phyloP scores from a whole-genome alignment of 1,139 yeast genomes.

The Eremothecium sinecaudum region DNA sequence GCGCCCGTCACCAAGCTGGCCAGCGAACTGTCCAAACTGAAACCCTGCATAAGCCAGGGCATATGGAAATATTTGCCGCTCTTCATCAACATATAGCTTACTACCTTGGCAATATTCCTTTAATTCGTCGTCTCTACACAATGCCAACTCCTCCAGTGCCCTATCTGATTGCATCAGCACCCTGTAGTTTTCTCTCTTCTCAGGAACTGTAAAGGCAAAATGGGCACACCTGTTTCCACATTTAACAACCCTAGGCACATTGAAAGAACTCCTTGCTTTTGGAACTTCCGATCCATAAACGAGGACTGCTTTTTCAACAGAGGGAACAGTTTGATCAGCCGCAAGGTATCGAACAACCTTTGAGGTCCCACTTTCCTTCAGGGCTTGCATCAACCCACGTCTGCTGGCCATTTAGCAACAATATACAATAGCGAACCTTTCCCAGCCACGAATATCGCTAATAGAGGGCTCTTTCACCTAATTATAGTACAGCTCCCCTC shows the following conservation, averaged over 20 bases:
- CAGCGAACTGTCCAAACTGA: conserved; percentile 95
- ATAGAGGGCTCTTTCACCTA: no score
- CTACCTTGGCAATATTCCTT: conserved; percentile 58
- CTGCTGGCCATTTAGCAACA: no score
- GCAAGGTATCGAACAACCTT: conserved; percentile 32
- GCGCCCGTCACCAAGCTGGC: conserved; percentile 94
- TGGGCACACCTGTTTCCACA: conserved; percentile 41
- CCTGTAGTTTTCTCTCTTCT: conserved; percentile 43
- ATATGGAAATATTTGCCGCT: conserved; percentile 57
- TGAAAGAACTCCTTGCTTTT: conserved; percentile 28
- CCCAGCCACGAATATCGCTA: no score
- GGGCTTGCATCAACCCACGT: conserved; percentile 13
- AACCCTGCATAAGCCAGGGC: conserved; percentile 92
- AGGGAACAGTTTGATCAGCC: conserved; percentile 54
- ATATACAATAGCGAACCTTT: no score
- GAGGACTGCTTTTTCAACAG: conserved; percentile 40
- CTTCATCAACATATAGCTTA: conserved; percentile 31
- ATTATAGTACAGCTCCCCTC: no score
- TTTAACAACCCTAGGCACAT: conserved; percentile 50
- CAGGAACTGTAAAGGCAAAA: conserved; percentile 64
- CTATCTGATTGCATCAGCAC: conserved; percentile 50
- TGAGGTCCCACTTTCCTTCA: conserved; percentile 24
- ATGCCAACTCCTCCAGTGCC: conserved; percentile 59
- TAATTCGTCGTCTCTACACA: conserved; percentile 37
- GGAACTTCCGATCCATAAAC: conserved; percentile 22